Evolutionary conservation across 2,329 filamentous ascomycete species (phyloP), one percentile per base, ranked within the genome.

Genomic region (Myriosclerotinia scirpicola): DNA sequence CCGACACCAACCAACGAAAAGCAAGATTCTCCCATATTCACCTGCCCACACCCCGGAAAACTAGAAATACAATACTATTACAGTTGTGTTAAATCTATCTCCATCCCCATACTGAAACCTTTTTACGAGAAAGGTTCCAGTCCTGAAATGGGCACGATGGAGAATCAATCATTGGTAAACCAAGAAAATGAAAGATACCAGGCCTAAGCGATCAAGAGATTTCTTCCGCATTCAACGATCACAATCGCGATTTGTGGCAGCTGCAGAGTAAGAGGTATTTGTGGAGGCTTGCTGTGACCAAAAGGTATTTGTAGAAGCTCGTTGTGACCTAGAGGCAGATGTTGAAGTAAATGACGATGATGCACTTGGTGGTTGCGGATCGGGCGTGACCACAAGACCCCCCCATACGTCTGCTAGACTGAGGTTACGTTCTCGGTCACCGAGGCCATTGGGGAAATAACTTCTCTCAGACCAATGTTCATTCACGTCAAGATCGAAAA

Each of bases 401-500:
- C 94, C 90, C 93, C 93, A 97, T 1, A 86, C 84, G 50, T 81
- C 82, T 64, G 79, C 89, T 11, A 90, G 89, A 75, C 89, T 93
- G n/a, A 92, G 80, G 77, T 92, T 96, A 72, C 92, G 87, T 69
- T 92, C 86, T 67, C 93, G 90, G 78, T 97, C 92, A 48, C 92
- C 93, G 20, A 97, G 84, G 5, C 92, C 92, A 77, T 96, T 89
- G 1, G 30, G 30, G 30, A 34, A 34, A 34, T 26, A 26, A 26
- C 26, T 26, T 26, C 26, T 26, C 26, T 26, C 26, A 26, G 26
- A 26, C 26, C 26, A 26, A 26, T 34, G 30, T 34, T 34, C 30
- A 34, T 34, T 34, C 30, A 26, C 26, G 26, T 26, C 26, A 26
- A 2, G 26, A 26, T 34, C 30, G 30, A 34, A 6, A 34, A 3